Conservation (phyloP, 2,329 filamentous ascomycete species). For the Diplodia scrobiculata region DNA sequence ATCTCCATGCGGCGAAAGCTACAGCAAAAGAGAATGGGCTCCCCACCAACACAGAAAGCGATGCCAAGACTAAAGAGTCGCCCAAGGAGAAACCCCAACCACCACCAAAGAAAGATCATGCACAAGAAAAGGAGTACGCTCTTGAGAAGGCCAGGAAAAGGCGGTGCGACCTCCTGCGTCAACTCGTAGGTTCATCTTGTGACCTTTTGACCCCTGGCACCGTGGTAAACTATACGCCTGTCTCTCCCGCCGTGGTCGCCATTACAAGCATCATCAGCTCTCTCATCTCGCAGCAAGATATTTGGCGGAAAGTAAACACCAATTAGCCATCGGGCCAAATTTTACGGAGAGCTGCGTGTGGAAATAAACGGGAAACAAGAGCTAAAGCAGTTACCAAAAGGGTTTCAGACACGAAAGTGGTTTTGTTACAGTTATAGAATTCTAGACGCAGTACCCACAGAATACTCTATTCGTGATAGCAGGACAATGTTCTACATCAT, state of each 20-base stretch:
- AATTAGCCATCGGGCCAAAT: background rate
- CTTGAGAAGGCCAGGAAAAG: constrained; percentile 8
- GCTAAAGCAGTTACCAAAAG: background rate
- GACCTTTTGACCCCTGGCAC: constrained; percentile 22
- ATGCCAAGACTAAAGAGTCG: background rate
- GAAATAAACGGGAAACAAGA: background rate
- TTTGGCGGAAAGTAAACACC: constrained; percentile 25
- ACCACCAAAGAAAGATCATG: background rate
- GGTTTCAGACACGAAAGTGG: background rate
- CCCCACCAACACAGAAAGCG: background rate
- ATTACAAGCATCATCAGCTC: constrained; percentile 26
- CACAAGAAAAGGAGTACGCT: background rate
- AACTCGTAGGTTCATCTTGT: constrained; percentile 14
- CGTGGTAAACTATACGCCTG: constrained; percentile 17
- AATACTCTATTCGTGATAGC: background rate
- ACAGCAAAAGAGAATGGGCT: background rate
- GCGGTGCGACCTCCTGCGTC: background rate
- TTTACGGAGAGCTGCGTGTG: background rate
- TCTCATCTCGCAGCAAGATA: constrained; percentile 17
- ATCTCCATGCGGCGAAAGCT: background rate
- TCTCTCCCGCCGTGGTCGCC: constrained; percentile 5
- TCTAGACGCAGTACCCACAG: background rate
- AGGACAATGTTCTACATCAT: background rate
- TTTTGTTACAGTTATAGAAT: background rate
- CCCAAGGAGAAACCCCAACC: background rate